phyloP scores from a whole-genome alignment of 108 stramenopile genomes.

The Nannochloropsis salina region DNA sequence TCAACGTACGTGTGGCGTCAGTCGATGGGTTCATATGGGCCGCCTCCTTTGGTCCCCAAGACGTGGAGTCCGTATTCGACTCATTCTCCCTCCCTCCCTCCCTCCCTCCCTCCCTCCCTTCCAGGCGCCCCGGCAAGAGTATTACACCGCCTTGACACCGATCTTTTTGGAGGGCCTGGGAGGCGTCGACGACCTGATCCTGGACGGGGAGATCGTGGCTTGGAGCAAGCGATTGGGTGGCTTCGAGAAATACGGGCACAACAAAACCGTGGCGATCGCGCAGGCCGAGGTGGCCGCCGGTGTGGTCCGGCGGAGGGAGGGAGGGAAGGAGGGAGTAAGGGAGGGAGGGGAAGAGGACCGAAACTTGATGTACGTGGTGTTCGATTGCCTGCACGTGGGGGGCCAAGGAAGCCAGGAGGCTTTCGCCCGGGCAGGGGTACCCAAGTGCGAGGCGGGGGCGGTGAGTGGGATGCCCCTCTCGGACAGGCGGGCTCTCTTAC shows the following conservation, averaged over 20 bases:
- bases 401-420: background rate
- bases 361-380: background rate
- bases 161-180: background rate
- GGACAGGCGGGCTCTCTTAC: background rate
- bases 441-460: background rate
- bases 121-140: background rate
- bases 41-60: too few relatives aligned
- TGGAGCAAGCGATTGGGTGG: background rate
- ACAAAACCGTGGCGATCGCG: background rate
- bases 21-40: too few relatives aligned
- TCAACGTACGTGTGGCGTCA: background rate
- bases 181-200: background rate
- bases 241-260: background rate
- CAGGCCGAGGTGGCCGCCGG: background rate
- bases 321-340: background rate
- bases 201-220: background rate
- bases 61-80: too few relatives aligned
- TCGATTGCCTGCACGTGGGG: background rate
- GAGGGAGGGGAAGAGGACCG: background rate
- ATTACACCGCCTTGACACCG: background rate
- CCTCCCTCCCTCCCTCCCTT: too few relatives aligned
- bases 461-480: background rate
- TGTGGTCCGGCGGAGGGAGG: background rate
- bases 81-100: background rate
- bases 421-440: background rate